phyloP scores from a whole-genome alignment of 768 basidiomycete species.

The Suillus alpinus region DNA sequence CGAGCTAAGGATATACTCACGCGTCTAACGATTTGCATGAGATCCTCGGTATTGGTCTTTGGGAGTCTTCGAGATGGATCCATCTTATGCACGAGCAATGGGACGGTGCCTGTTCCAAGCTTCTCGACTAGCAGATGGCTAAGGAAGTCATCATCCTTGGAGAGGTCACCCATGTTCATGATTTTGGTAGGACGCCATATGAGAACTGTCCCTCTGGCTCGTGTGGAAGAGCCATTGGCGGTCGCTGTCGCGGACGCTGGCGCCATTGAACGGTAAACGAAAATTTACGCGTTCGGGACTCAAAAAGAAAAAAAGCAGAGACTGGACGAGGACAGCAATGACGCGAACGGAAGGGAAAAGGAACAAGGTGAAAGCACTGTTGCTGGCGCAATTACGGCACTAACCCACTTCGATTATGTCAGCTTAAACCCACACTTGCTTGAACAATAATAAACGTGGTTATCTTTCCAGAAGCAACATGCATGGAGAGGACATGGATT shows the following conservation, averaged over 20 bases:
- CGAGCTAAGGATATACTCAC: constrained; percentile 42
- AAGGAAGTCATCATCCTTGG: constrained; percentile 88
- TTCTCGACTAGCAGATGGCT: constrained; percentile 88
- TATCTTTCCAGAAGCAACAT: not conserved
- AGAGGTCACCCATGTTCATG: constrained; percentile 89
- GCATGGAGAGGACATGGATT: constrained; percentile 11
- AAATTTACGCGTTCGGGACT: constrained; percentile 17
- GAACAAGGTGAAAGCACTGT: constrained; percentile 18
- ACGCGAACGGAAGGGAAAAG: constrained; percentile 31
- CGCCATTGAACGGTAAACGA: constrained; percentile 30
- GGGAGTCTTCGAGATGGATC: constrained; percentile 74
- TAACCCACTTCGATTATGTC: constrained; percentile 6
- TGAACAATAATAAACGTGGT: constrained; percentile 4
- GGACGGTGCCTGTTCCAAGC: constrained; percentile 73
- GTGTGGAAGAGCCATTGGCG: constrained; percentile 20
- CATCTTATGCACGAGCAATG: constrained; percentile 91
- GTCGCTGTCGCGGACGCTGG: constrained; percentile 22
- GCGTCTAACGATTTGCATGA: constrained; percentile 74
- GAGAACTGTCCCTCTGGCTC: constrained; percentile 25
- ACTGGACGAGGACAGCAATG: constrained; percentile 13
- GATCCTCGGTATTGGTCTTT: constrained; percentile 65
- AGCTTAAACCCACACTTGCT: not conserved
- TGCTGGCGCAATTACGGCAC: constrained; percentile 34
- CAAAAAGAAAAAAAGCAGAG: constrained; percentile 11
- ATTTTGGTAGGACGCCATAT: constrained; percentile 82